Base-by-base conservation (phyloP, 192 early-diverging fungal genomes). In the Coemansia sp. region DNA sequence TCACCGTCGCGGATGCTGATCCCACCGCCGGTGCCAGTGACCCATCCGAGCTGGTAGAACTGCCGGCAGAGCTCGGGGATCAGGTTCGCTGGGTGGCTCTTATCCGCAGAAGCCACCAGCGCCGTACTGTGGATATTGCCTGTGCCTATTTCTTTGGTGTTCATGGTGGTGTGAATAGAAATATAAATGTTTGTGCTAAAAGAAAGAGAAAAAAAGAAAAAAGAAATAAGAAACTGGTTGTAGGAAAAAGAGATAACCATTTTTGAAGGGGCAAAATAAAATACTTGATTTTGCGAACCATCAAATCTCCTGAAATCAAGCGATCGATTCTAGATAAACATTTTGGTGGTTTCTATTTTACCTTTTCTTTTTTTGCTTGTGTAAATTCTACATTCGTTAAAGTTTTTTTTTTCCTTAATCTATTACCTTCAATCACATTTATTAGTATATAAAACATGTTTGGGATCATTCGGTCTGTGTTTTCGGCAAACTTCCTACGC, bases 21-120 rank as follows among this genome's bases (percentile, higher is more conserved):
- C 55, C 93, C 92, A 58, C 94, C 92, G 35, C 95, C 96, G 0
- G 96, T 97, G 21, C 96, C 96, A 2, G 95, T 98, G 39, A 97
- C 92, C 95, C 95, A 98, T 21, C 96, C 96, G 15, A 91, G 83
- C 29, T 78, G 74, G 84, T 95, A 98, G 74, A 98, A 95, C 58
- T 88, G 83, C 55, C 84, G 77, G 71, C 96, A 97, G 18, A 98
- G 88, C 68, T 93, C 92, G 28, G 96, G 95, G 59, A 98, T 97
- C 67, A 98, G 81, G 83, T 95, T 90, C n/a, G 87, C 59, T 16
- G 90, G 90, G 59, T 92, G 90, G 28, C 80, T 64, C 57, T 72
- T 77, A 74, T 92, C 89, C 7, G 70, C 62, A 3, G 87, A 89
- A 8, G 66, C 59, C 58, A 87, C 79, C 26, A 89, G 81, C 55